Evolutionary conservation across 805 yeast genomes (phyloP).

Genomic region (Starmerella riodocensis): DNA sequence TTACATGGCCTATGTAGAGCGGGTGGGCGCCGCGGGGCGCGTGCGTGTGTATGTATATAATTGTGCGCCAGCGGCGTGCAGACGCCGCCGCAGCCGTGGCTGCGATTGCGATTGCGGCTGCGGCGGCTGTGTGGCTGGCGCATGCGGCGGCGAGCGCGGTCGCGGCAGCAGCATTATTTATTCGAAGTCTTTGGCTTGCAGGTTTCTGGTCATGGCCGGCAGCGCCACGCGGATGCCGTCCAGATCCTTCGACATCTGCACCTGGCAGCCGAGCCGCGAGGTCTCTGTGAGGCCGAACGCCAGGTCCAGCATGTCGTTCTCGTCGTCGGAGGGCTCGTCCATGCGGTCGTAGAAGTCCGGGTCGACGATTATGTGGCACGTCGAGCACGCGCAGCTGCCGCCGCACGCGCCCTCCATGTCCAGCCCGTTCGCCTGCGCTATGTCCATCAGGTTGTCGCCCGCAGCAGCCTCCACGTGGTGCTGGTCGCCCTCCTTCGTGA

Average conservation of each 20-base stretch:
- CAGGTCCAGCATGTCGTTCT: constrained; percentile 93
- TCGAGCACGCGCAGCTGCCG: constrained; percentile 97
- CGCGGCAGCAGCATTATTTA: too few relatives aligned
- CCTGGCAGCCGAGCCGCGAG: constrained; percentile 89
- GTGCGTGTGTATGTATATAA: too few relatives aligned
- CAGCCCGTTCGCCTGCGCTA: constrained; percentile 83
- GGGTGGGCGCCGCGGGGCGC: too few relatives aligned
- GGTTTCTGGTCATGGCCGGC: constrained; percentile 94
- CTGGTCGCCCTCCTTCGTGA: constrained; percentile 83
- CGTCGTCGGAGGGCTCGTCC: constrained; percentile 95
- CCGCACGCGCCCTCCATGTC: constrained; percentile 99
- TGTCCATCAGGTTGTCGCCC: constrained; percentile 83
- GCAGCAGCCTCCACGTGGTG: constrained; percentile 72
- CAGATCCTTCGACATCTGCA: constrained; percentile 72
- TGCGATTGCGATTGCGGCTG: not conserved
- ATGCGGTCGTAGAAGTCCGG: constrained; percentile 84
- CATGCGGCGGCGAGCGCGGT: too few relatives aligned
- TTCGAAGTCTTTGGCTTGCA: constrained; percentile 65
- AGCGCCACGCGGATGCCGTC: constrained; percentile 91
- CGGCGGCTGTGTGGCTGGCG: not conserved
- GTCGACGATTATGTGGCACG: constrained; percentile 92
- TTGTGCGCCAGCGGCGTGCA: too few relatives aligned
- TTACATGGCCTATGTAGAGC: too few relatives aligned
- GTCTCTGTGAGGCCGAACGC: constrained; percentile 97
- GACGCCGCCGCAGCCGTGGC: too few relatives aligned